Evolutionary conservation across 2,329 filamentous ascomycete species (phyloP).

Genomic region (Aspergillus neoniger): DNA sequence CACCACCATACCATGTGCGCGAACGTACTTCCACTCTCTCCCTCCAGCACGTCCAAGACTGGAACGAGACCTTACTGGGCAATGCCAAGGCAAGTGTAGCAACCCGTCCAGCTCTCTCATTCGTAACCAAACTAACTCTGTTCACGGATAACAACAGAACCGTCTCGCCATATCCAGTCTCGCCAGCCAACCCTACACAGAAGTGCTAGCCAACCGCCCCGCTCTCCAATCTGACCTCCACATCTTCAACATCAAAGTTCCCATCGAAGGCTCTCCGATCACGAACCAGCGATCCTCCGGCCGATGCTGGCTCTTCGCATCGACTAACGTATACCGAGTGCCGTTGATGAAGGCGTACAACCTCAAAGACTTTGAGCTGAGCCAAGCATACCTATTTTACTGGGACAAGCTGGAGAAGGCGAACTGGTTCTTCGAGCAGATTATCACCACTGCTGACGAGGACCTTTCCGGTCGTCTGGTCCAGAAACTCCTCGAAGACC

Average conservation of each 20-base stretch:
- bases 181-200: slow-evolving; percentile 65
- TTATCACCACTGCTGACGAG: slow-evolving; percentile 71
- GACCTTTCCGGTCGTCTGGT: slow-evolving; percentile 73
- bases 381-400: slow-evolving; percentile 85
- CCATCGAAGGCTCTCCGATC: slow-evolving; percentile 77
- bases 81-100: slow-evolving; percentile 28
- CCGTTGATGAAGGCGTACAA: slow-evolving; percentile 82
- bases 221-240: slow-evolving; percentile 70
- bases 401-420: slow-evolving; percentile 93
- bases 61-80: slow-evolving; percentile 30
- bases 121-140: neutral
- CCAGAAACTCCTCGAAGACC: slow-evolving; percentile 66
- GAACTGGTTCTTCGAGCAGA: slow-evolving; percentile 84
- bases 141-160: slow-evolving; percentile 42
- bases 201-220: slow-evolving; percentile 65
- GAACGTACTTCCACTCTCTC: slow-evolving; percentile 21
- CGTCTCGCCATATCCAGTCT: slow-evolving; percentile 76
- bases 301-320: slow-evolving; percentile 88
- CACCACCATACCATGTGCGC: slow-evolving; percentile 15
- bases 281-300: slow-evolving; percentile 82
- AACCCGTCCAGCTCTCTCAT: neutral
- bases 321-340: slow-evolving; percentile 89
- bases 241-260: slow-evolving; percentile 80
- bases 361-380: slow-evolving; percentile 78
- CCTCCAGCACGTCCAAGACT: slow-evolving; percentile 21